Conservation (phyloP, 495 filamentous ascomycete species). For the Tetracladium setigerum region DNA sequence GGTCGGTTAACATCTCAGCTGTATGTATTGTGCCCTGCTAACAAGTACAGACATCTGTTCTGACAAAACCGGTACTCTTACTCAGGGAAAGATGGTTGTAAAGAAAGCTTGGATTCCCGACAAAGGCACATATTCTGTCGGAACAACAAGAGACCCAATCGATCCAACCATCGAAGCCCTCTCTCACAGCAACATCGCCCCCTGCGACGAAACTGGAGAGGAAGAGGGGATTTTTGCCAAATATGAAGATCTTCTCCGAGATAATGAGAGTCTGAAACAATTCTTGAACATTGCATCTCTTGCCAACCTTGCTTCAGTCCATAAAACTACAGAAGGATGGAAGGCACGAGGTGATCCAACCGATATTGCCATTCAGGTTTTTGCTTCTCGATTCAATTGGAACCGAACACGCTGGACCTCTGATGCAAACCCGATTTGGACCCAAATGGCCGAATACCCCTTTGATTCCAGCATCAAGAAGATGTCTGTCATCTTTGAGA, state of each 20-base stretch:
- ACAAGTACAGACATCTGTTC: conserved; percentile 51
- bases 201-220: conserved; percentile 27
- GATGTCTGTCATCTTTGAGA: conserved; percentile 56
- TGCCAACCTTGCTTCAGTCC: conserved; percentile 57
- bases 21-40: not conserved
- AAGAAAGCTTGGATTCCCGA: conserved; percentile 45
- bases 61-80: conserved; percentile 66
- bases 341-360: conserved; percentile 59
- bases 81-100: conserved; percentile 57
- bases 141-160: conserved; percentile 44
- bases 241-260: conserved; percentile 23
- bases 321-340: conserved; percentile 44
- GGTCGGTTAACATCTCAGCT: not conserved
- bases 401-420: conserved; percentile 43
- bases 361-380: conserved; percentile 64
- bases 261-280: conserved; percentile 34
- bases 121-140: conserved; percentile 53
- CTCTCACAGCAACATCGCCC: conserved; percentile 29
- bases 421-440: conserved; percentile 45
- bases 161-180: conserved; percentile 49
- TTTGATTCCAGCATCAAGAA: conserved; percentile 65
- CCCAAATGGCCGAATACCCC: conserved; percentile 51
- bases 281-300: conserved; percentile 56
- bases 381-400: conserved; percentile 55
- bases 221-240: conserved; percentile 18